These are phyloP conservation scores for Didymella lethalis DNA, from an alignment of 2,329 filamentous ascomycete species.

Conservation along the genomic window DNA sequence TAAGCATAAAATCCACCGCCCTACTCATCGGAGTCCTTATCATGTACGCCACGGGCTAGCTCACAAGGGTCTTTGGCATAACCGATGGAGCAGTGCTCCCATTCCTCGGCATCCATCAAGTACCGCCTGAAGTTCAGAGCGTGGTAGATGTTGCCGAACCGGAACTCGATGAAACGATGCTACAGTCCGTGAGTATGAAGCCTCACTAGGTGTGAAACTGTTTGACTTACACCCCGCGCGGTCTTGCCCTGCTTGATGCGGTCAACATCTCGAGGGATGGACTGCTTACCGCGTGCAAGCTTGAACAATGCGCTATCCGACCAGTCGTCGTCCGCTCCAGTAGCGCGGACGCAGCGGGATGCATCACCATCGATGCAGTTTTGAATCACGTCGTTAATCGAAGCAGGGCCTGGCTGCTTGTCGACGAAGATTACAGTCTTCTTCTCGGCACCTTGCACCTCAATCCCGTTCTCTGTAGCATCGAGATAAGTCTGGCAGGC, in stretches of 20 bases:
- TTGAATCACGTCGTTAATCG: constrained; percentile 53
- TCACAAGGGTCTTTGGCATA: constrained; percentile 56
- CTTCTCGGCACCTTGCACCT: constrained; percentile 31
- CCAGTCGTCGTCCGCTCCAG: constrained; percentile 53
- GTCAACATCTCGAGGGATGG: constrained; percentile 54
- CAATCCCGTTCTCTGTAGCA: constrained; percentile 48
- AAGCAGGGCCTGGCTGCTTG: constrained; percentile 34
- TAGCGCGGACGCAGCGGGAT: constrained; percentile 57
- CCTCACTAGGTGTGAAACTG: background rate
- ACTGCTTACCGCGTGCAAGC: constrained; percentile 48
- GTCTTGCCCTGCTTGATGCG: constrained; percentile 54
- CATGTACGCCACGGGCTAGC: constrained; percentile 37
- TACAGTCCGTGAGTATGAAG: constrained; percentile 31
- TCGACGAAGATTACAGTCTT: constrained; percentile 42
- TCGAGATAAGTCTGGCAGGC: constrained; percentile 45
- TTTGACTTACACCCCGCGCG: constrained; percentile 51
- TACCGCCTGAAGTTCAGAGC: constrained; percentile 56
- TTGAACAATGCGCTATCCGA: constrained; percentile 48
- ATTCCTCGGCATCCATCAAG: constrained; percentile 53
- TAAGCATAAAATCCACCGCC: background rate
- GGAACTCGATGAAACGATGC: constrained; percentile 57
- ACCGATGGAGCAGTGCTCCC: constrained; percentile 56
- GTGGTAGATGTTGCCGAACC: constrained; percentile 57
- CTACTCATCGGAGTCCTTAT: constrained; percentile 31
- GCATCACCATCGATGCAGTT: constrained; percentile 52